Evolutionary conservation across 257 asterid genomes (phyloP).

Genomic region (Capsicum baccatum): DNA sequence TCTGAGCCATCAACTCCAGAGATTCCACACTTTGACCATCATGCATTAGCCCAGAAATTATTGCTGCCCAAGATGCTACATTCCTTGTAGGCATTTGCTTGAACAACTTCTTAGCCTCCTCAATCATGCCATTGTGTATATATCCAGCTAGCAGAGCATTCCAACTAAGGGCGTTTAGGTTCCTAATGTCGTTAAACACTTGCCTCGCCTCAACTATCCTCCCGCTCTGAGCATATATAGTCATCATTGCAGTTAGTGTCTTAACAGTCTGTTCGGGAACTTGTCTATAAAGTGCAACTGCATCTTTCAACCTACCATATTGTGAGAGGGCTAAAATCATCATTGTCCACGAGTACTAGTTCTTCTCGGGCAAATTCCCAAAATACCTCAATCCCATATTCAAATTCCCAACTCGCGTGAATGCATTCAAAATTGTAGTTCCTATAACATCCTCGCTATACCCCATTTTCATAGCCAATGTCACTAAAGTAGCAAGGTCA

Average conservation of each 20-base stretch:
- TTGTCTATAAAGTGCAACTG: conserved; percentile 27
- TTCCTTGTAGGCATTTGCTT: conserved; percentile 34
- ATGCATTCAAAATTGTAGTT: conserved; percentile 32
- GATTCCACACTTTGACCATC: conserved; percentile 30
- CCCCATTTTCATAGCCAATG: conserved; percentile 30
- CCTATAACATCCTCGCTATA: conserved; percentile 34
- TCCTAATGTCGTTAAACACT: conserved; percentile 32
- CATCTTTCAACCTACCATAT: conserved; percentile 35
- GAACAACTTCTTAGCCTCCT: conserved; percentile 35
- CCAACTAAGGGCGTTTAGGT: conserved; percentile 25
- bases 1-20: no score
- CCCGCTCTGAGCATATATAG: conserved; percentile 37
- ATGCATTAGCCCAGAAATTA: conserved; percentile 36
- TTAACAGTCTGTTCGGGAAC: conserved; percentile 21
- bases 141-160: conserved; percentile 17
- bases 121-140: conserved; percentile 40
- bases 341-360: conserved; percentile 35
- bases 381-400: conserved; percentile 34
- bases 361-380: conserved; percentile 30
- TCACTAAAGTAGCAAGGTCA: conserved; percentile 18
- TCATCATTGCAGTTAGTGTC: conserved; percentile 37
- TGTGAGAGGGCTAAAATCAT: conserved; percentile 35
- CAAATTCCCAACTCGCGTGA: conserved; percentile 28
- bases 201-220: conserved; percentile 31
- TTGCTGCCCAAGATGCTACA: conserved; percentile 37